Evolutionary conservation across 2,329 filamentous ascomycete genomes (phyloP).

Genomic region (Aspergillus costaricaensis): DNA sequence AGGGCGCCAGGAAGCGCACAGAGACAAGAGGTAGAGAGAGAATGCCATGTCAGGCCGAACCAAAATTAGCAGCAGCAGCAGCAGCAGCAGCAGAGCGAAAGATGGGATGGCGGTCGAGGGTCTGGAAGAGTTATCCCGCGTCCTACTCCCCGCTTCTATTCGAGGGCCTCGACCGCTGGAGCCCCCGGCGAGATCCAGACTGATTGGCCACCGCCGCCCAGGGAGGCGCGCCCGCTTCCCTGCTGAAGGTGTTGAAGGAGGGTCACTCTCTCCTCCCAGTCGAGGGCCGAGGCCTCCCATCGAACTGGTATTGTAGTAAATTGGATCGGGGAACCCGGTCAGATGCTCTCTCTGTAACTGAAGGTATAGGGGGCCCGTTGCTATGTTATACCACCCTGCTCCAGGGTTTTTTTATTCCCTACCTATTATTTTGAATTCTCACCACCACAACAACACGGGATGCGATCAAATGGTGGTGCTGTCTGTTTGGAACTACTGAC

Average conservation of each 20-base stretch:
- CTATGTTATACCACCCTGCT: no score
- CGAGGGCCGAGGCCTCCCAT: constrained; percentile 22
- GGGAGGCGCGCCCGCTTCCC: constrained; percentile 20
- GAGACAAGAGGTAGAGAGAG: not conserved
- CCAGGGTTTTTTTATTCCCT: no score
- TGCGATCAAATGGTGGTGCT: not conserved
- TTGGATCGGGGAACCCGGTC: constrained; percentile 5
- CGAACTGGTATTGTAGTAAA: constrained; percentile 7
- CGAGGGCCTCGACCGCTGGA: constrained; percentile 25
- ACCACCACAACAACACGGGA: not conserved
- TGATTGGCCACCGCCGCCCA: constrained; percentile 20
- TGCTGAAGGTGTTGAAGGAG: constrained; percentile 13
- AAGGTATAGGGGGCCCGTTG: not conserved
- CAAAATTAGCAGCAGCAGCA: constrained; percentile 22
- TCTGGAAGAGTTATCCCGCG: constrained; percentile 16
- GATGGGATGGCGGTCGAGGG: constrained; percentile 1
- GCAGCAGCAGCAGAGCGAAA: constrained; percentile 9
- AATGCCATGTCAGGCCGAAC: constrained; percentile 14
- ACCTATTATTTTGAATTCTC: no score
- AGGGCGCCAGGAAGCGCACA: not conserved
- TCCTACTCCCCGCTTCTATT: constrained; percentile 24
- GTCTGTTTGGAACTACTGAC: not conserved
- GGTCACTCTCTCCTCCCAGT: constrained; percentile 13
- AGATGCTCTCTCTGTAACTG: not conserved
- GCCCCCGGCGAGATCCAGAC: not conserved